Conservation (phyloP, 2,329 filamentous ascomycete genomes). For the Fusarium longipes region DNA sequence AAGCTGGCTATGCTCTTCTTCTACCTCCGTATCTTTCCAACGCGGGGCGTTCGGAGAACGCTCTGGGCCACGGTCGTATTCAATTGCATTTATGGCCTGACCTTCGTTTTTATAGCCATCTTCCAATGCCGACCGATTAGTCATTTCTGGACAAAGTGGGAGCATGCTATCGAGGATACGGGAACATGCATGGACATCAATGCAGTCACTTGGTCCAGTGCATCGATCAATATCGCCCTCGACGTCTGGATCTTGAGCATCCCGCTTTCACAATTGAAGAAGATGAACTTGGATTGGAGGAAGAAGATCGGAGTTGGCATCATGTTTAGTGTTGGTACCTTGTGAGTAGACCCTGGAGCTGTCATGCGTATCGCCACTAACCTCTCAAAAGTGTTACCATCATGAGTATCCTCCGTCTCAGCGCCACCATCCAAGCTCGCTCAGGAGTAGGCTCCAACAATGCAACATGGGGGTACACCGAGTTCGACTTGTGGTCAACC, state of each 20-base stretch:
- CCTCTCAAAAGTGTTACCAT: conserved; percentile 49
- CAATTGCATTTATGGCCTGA: conserved; percentile 53
- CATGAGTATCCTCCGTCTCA: conserved; percentile 54
- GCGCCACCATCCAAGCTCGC: conserved; percentile 49
- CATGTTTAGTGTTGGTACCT: conserved; percentile 63
- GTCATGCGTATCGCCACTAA: neutral
- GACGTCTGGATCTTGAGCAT: conserved; percentile 65
- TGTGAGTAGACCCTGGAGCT: conserved; percentile 47
- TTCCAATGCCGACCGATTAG: conserved; percentile 64
- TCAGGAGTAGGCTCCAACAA: conserved; percentile 43
- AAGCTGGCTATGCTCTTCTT: conserved; percentile 66
- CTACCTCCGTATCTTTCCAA: conserved; percentile 66
- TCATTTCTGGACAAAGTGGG: conserved; percentile 66
- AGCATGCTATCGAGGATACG: conserved; percentile 41
- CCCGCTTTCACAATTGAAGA: conserved; percentile 58
- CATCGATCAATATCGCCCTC: conserved; percentile 62
- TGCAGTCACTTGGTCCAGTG: conserved; percentile 62
- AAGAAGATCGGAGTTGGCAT: conserved; percentile 61
- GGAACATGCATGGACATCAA: conserved; percentile 64
- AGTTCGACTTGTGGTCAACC: conserved; percentile 50
- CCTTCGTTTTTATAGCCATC: conserved; percentile 57
- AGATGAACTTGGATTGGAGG: conserved; percentile 58
- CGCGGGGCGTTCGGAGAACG: conserved; percentile 51
- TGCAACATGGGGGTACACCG: conserved; percentile 52
- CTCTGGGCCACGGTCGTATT: conserved; percentile 58